Conservation (phyloP, 805 yeast genomes). For the Blastobotrys americana region DNA sequence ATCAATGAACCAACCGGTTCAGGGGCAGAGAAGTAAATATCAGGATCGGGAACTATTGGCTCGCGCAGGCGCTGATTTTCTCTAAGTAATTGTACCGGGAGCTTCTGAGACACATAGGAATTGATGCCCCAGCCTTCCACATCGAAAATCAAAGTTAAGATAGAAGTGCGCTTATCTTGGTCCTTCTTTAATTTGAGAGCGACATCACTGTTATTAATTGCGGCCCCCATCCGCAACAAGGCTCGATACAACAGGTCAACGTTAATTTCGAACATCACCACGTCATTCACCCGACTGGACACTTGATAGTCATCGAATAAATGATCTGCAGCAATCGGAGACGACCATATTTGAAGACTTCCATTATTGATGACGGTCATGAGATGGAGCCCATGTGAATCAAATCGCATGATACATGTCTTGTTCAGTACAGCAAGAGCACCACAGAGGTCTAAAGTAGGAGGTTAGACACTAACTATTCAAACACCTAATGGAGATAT, state of each 20-base stretch:
- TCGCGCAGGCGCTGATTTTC: conserved; percentile 50
- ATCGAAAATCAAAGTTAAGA: conserved; percentile 51
- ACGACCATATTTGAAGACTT: conserved; percentile 68
- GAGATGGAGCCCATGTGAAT: conserved; percentile 41
- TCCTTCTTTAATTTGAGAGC: conserved; percentile 21
- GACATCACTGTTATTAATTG: conserved; percentile 22
- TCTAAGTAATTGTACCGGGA: conserved; percentile 62
- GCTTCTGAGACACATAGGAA: conserved; percentile 28
- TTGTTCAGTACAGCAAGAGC: conserved; percentile 49
- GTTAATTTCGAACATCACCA: conserved; percentile 54
- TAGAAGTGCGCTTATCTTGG: conserved; percentile 45
- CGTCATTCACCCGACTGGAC: conserved; percentile 45
- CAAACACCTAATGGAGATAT: too few species aligned
- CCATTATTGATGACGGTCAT: conserved; percentile 41
- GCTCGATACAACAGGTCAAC: conserved; percentile 55
- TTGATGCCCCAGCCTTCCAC: conserved; percentile 17
- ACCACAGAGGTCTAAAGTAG: conserved; percentile 29
- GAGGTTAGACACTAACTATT: too few species aligned
- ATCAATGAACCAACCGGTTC: conserved; percentile 30
- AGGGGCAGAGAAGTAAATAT: conserved; percentile 44
- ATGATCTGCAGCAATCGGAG: conserved; percentile 37
- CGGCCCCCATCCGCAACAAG: conserved; percentile 45
- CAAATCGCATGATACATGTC: conserved; percentile 50
- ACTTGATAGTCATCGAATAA: conserved; percentile 44
- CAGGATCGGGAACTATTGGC: conserved; percentile 53